Evolutionary conservation across 2,329 filamentous ascomycete species (phyloP), one percentile per base, ranked within the genome.

Genomic region (Hypomyces rosellus): DNA sequence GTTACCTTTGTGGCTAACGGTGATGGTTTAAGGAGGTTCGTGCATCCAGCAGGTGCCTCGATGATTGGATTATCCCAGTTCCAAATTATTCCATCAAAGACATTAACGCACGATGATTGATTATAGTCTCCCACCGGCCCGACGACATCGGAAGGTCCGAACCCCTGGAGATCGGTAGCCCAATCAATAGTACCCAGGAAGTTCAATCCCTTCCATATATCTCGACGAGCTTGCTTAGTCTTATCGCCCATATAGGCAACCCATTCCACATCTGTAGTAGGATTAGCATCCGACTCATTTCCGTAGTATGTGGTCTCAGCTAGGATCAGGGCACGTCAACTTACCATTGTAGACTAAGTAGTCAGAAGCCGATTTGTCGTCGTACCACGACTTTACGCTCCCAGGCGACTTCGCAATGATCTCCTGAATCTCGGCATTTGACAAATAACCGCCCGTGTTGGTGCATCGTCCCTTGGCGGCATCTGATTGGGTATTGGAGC

Each of bases 381-480:
- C 50, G 18, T 49, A 47, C 16, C 46, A 38, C 7, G 39, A 34
- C 37, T 48, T 51, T 3, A 54, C 15, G 30, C 54, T 54, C 14
- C 54, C 56, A 13, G 61, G 51, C 12, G 18, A 9, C 4, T 18
- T 43, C 13, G 36, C 44, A n/a, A 51, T 44, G 9, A 49, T 48
- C 46, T 47, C 51, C 6, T 51, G 20, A 33, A 66, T 61, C 46
- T 65, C 63, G 15, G 53, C 57, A 37, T 61, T 55, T 6, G 58
- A 22, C 14, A 66, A 53, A 14, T 64, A 64, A 2, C 64, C 64
- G 4, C 47, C 48, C 0, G 57, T 60, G 1, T 53, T 52, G 2
- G 63, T 66, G 45, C 64, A 66, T 12, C 39, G 39, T 8, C 60
- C 61, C 8, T 41, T 43, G 1, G 16, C 42, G 1, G 61, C 61